Conservation (phyloP, 768 basidiomycete species). For the Boletales sp. region DNA sequence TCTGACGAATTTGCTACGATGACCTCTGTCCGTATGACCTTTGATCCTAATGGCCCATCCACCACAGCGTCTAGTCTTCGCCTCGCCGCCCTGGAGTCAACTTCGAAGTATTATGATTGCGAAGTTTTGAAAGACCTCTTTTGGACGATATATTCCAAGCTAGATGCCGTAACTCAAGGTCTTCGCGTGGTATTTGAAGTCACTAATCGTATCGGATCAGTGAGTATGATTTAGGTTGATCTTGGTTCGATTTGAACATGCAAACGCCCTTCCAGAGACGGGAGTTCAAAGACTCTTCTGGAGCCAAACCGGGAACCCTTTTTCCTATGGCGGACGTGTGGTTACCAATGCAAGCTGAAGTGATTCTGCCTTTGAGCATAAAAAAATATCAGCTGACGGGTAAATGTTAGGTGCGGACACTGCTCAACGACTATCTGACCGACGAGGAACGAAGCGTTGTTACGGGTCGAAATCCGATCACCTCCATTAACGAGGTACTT, state of each 20-base stretch:
- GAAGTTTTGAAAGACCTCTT: conserved; percentile 89
- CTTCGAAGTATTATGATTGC: conserved; percentile 70
- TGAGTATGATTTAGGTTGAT: conserved; percentile 39
- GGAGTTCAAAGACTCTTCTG: conserved; percentile 86
- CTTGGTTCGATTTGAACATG: background rate
- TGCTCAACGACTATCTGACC: conserved; percentile 88
- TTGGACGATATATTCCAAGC: conserved; percentile 95
- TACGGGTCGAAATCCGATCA: conserved; percentile 82
- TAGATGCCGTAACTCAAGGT: conserved; percentile 91
- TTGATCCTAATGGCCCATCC: conserved; percentile 18
- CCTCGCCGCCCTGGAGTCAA: conserved; percentile 69
- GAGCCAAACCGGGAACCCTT: conserved; percentile 67
- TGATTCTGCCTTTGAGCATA: conserved; percentile 26
- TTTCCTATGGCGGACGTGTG: conserved; percentile 88
- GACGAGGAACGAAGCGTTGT: conserved; percentile 82
- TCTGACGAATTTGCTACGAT: conserved; percentile 17
- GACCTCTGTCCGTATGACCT: conserved; percentile 22
- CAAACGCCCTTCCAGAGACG: conserved; percentile 53
- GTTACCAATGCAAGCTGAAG: conserved; percentile 87
- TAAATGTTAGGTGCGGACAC: conserved; percentile 62
- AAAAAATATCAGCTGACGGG: conserved; percentile 4
- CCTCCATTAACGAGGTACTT: conserved; percentile 91
- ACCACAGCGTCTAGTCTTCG: conserved; percentile 56
- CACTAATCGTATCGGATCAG: conserved; percentile 84
- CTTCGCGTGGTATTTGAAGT: conserved; percentile 89